A percentile compares a stretch with the other conserved stretches of the same genome.
These are phyloP conservation scores for Xylariales sp. DNA, from an alignment of 2,329 filamentous ascomycete genomes.

Conservation along the genomic window DNA sequence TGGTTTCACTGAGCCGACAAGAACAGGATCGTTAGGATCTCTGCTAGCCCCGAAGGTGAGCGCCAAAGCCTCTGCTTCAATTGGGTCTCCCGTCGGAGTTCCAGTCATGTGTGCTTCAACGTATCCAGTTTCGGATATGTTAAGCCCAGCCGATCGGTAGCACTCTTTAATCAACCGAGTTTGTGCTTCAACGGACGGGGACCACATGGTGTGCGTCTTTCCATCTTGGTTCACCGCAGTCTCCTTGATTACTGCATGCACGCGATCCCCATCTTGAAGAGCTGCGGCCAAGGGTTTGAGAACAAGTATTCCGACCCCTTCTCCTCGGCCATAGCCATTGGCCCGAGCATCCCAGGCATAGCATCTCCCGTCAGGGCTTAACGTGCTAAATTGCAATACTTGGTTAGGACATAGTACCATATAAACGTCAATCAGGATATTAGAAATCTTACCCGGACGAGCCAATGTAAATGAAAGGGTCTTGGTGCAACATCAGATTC, in stretches of 20 bases:
- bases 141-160: conserved; percentile 1
- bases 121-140: background rate
- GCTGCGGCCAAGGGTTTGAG: conserved; percentile 44
- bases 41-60: background rate
- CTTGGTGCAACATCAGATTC: conserved; percentile 20
- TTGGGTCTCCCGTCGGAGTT: conserved; percentile 1
- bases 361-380: conserved; percentile 11
- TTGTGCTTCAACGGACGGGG: conserved; percentile 15
- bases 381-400: conserved; percentile 11
- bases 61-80: background rate
- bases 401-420: too few species aligned
- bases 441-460: too few species aligned
- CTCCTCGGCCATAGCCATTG: conserved; percentile 18
- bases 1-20: conserved; percentile 13
- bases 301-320: conserved; percentile 35
- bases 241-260: conserved; percentile 24
- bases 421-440: too few species aligned
- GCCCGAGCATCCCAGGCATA: conserved; percentile 16
- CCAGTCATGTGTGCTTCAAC: conserved; percentile 8
- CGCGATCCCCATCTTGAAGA: conserved; percentile 27
- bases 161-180: conserved; percentile 13
- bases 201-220: conserved; percentile 9
- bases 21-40: background rate
- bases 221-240: conserved; percentile 14
- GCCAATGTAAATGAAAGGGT: conserved; percentile 34